Base-by-base conservation (phyloP, 2,329 filamentous ascomycete genomes). In the Colletotrichum orchidophilum region DNA sequence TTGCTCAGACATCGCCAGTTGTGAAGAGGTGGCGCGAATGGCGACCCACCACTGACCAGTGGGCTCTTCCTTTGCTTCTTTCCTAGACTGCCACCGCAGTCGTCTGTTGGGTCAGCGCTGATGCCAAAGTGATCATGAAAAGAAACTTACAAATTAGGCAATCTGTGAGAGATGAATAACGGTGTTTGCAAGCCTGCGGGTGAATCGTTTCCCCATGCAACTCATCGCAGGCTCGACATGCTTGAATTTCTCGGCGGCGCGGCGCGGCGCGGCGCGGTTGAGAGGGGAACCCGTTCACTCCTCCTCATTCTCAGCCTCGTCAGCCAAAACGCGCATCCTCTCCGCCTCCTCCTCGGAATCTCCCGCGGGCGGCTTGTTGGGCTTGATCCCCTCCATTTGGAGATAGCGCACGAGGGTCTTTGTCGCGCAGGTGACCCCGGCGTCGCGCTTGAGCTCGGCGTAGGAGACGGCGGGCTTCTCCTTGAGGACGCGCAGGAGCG, bases 371-470 rank as follows among this genome's bases (percentile, higher is more conserved):
- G 69, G 69, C 65, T 71, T 71, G 58, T 68, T 71, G 27, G 69
- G 69, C 65, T 71, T 71, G 64, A 71, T 55, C 21, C 69, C 69
- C 65, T 71, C 64, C 64, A 71, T 68, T 59, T 71, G 69, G n/a
- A 71, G 46, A 9, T 71, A 71, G 13, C 69, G 69, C 26, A 71
- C 69, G 24, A 71, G 69, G 5, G 69, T 71, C 65, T 71, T 71
- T 2, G 65, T 71, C 9, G 69, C 69, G 59, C 69, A 71, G 52
- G 69, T 71, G 39, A 71, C 64, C 21, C 58, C 58, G 42, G 69
- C 65, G 15, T 63, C 64, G 52, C 58, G 52, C 69, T 71, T 71
- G 31, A 71, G 65, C 52, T 71, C 69, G 64, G 64, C 69, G 46
- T 69, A 71, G 9, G 69, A 69, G 21, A 68, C 11, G 33, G 31